Evolutionary conservation across 164 flowering plant genomes (phyloP), one percentile per base, ranked within the genome.

Genomic region (Piper longum): DNA sequence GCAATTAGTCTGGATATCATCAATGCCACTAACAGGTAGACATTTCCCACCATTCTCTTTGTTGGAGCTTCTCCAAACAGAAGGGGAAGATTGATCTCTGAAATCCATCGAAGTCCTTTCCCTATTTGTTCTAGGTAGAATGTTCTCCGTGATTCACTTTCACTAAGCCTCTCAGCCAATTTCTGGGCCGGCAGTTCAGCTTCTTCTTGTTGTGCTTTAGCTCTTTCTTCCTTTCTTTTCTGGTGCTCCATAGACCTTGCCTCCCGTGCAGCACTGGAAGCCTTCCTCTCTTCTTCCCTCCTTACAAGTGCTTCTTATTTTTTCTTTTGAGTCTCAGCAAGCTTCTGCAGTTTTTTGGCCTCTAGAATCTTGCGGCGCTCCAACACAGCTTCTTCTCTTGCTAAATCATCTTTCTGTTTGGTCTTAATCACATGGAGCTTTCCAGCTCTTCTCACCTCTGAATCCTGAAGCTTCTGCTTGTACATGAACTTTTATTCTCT

Each of bases 31-130:
- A 11, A 76, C 62, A 59, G 81, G 71, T 1, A 79, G 68, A 55
- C 80, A 67, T 74, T 83, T 81, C 18, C 80, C 80, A 67, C 71
- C 86, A 65, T 79, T 73, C 55, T 88, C 97, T 81, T 78, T 88
- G 72, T 75, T 76, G 8, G 74, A 42, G 64, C 77, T 74, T 45
- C 95, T 84, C 4, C 96, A 81, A 65, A 82, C 61, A 65, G 82
- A 81, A 71, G 98, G 98, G 45, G 96, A 90, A 57, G 91, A 84
- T 69, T 89, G 98, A 72, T 91, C 98, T 73, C 98, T 82, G 66
- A 85, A 87, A 82, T 91, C 95, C 90, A 88, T 88, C 19, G 98
- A 87, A 56, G 98, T 96, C 72, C 83, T 85, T 72, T 91, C 98
- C 54, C 96, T 72, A 91, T 91, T 70, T 91, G 98, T 73, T 91